Conservation (phyloP, 2,329 filamentous ascomycete genomes). For the Macrophomina tecta region DNA sequence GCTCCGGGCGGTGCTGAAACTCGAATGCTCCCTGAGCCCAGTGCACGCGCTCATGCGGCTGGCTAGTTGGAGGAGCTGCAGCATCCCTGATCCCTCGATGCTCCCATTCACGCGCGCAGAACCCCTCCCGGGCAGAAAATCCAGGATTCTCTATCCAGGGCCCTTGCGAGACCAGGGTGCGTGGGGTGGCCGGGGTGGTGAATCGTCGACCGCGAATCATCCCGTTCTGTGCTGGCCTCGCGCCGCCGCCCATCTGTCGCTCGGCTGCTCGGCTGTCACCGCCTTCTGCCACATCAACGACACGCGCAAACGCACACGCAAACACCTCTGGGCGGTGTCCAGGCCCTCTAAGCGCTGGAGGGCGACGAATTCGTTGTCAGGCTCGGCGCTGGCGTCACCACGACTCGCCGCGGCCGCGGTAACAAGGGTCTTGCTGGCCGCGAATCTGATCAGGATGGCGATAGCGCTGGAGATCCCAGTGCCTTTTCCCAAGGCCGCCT, state of each 20-base stretch:
- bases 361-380: not conserved
- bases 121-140: conserved; percentile 16
- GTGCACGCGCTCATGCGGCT: conserved; percentile 1
- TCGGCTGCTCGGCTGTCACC: conserved; percentile 18
- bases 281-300: conserved; percentile 19
- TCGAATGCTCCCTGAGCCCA: conserved; percentile 2
- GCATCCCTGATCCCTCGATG: conserved; percentile 12
- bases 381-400: conserved; percentile 7
- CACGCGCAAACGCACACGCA: conserved; percentile 20
- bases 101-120: conserved; percentile 3
- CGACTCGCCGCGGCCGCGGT: conserved; percentile 16
- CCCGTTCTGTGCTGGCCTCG: conserved; percentile 3
- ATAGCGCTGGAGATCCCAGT: conserved; percentile 25
- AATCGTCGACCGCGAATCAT: conserved; percentile 25
- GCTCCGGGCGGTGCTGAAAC: not conserved
- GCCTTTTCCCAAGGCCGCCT: conserved; percentile 18
- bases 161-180: conserved; percentile 14
- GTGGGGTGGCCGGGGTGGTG: conserved; percentile 15
- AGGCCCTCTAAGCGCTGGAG: not conserved
- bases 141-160: conserved; percentile 9
- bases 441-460: conserved; percentile 23
- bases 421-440: conserved; percentile 25
- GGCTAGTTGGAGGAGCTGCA: not conserved
- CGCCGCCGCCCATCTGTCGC: conserved; percentile 4
- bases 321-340: conserved; percentile 4